Percentiles rank a stretch among this genome's conserved stretches.
These are phyloP conservation scores for Takakia lepidozioides DNA, from an alignment of 225 moss, liverwort and hornwort species.

Conservation along the genomic window DNA sequence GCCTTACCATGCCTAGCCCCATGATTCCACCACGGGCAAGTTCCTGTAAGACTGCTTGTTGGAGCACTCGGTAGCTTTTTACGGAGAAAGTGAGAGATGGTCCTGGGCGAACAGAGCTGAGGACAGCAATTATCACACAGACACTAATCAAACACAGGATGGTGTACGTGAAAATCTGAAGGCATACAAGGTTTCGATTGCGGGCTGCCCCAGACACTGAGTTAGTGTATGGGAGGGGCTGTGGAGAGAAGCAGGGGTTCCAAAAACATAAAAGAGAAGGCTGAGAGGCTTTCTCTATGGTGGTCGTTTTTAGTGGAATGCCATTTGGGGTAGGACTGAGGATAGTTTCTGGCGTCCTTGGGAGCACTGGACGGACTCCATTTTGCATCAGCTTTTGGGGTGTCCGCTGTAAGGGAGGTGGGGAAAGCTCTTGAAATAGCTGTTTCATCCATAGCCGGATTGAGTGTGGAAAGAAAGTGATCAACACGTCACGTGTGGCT, in stretches of 20 bases:
- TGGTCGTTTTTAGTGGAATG: too few relatives aligned
- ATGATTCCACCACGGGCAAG: conserved; percentile 34
- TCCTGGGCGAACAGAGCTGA: conserved; percentile 7
- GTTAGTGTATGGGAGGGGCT: conserved; percentile 2
- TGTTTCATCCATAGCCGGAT: conserved; percentile 38
- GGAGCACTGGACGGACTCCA: too few relatives aligned
- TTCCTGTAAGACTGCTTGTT: conserved; percentile 28
- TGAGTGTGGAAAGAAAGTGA: conserved; percentile 29
- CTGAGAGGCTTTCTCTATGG: too few relatives aligned
- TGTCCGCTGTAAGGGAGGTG: conserved; percentile 8
- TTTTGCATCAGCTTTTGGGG: conserved; percentile 15
- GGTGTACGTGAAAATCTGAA: conserved; percentile 13
- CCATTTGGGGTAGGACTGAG: too few relatives aligned
- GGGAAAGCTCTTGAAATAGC: conserved; percentile 14
- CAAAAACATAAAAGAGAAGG: not conserved
- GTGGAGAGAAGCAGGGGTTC: too few relatives aligned
- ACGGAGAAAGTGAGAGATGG: conserved; percentile 16
- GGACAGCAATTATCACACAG: conserved; percentile 8
- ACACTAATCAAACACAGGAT: conserved; percentile 23
- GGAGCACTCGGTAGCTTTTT: conserved; percentile 25
- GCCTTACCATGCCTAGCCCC: conserved; percentile 23
- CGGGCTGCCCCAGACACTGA: conserved; percentile 1
- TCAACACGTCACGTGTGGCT: conserved; percentile 11
- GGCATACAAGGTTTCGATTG: not conserved
- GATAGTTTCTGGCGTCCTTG: too few relatives aligned